Base-by-base conservation (phyloP, 2,329 filamentous ascomycete species). In the Ophiostoma pallidulum region DNA sequence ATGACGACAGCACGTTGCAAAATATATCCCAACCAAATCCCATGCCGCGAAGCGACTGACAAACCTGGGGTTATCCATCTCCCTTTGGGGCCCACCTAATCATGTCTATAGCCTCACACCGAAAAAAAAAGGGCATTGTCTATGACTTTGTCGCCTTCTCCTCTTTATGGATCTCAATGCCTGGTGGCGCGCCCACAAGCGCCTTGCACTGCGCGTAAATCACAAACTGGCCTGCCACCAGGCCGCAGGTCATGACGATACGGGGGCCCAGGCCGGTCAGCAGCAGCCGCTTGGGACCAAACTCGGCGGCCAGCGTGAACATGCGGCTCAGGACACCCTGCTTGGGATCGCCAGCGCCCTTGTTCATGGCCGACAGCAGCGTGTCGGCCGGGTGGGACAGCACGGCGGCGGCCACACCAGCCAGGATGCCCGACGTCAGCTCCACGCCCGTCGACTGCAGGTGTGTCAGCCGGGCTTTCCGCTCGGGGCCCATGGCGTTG, bases 361-460 rank as follows among this genome's bases (percentile, higher is more conserved):
- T 75, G 62, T 76, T 76, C 56, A 75, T 75, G 45, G 73, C 73
- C 1, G 72, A 75, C 20, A 75, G 63, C 50, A 76, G 62, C 13
- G 73, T 76, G 53, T 95, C 89, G 53, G 89, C 89, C 33, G 89
- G 89, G 66, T 95, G 89, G 32, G 88, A 94, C 60, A 95, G 78
- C 50, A 94, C 74, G 53, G 89, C 89, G 33, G 89, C 88, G 45
- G 87, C 89, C 60, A 91, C 86, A 76, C 89, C 89, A 47, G 89
- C 89, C 50, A 90, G 78, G 58, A 94, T 73, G 73, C 89, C 89
- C 57, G 86, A 90, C 35, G 84, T 80, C 60, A 95, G 76, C 73
- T 94, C 94, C 63, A 94, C 81, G 59, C 76, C 77, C 41, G 89
- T 94, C 64, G 86, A 84, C 62, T 82, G 80, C 56, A 82, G 73